Evolutionary conservation across 805 yeast genomes (phyloP).

Genomic region (Pichia rugopelliculosa): DNA sequence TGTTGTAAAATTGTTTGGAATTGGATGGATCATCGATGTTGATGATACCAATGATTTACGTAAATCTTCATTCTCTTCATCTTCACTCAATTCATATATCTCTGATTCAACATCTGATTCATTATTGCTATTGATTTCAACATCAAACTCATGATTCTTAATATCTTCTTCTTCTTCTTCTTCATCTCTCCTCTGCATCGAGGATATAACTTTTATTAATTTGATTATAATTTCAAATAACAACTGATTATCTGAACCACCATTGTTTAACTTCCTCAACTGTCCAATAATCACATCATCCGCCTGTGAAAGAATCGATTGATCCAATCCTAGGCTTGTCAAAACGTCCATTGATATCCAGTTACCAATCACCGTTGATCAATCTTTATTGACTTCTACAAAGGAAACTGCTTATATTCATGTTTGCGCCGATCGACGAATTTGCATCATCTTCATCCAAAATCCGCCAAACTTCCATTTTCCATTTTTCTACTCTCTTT

Average conservation of each 20-base stretch:
- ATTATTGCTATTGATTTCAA: not conserved
- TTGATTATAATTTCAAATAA: not conserved
- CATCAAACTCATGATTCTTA: not conserved
- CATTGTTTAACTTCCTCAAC: not conserved
- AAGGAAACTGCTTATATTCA: not conserved
- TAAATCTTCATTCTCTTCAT: not conserved
- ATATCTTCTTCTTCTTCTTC: not conserved
- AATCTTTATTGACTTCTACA: too few relatives aligned
- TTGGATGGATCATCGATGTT: not conserved
- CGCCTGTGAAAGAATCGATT: not conserved
- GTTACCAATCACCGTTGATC: too few relatives aligned
- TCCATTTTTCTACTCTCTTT: too few relatives aligned
- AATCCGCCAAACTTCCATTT: too few relatives aligned
- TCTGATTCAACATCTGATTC: not conserved
- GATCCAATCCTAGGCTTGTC: not conserved
- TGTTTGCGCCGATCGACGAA: not conserved
- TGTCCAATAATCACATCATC: not conserved
- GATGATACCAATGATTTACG: not conserved
- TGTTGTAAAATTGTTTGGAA: slow-evolving; percentile 1
- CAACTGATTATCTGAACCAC: not conserved
- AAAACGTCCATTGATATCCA: not conserved
- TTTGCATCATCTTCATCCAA: too few relatives aligned
- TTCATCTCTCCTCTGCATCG: not conserved
- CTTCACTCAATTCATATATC: not conserved
- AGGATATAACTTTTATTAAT: not conserved